phyloP scores from a whole-genome alignment of 495 filamentous ascomycete species.

The Bryoglossum gracile region DNA sequence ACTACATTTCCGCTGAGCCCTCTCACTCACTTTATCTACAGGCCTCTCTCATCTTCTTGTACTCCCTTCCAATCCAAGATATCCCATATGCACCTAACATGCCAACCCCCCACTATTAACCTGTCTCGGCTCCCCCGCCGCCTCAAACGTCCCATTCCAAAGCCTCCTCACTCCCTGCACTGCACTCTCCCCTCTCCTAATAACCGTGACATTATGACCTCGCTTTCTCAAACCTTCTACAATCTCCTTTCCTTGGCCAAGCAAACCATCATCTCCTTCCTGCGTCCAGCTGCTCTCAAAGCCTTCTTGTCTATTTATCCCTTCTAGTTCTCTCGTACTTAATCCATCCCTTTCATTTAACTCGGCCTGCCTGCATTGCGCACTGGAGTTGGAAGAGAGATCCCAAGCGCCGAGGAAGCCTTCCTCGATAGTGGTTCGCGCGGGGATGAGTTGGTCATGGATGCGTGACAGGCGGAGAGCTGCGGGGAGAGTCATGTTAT shows the following conservation, averaged over 20 bases:
- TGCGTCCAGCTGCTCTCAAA: too few relatives aligned
- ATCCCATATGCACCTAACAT: slow-evolving; percentile 36
- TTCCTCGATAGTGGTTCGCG: slow-evolving; percentile 62
- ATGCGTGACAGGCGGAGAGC: slow-evolving; percentile 61
- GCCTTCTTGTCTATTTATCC: too few relatives aligned
- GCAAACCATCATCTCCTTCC: too few relatives aligned
- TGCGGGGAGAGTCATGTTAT: slow-evolving; percentile 46
- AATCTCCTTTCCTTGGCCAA: too few relatives aligned
- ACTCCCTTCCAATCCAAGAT: too few relatives aligned
- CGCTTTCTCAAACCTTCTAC: slow-evolving; percentile 53
- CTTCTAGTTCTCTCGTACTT: too few relatives aligned
- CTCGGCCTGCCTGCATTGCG: too few relatives aligned
- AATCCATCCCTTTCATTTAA: too few relatives aligned
- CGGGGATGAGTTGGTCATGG: slow-evolving; percentile 79
- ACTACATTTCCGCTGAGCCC: too few relatives aligned
- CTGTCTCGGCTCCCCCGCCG: slow-evolving; percentile 62
- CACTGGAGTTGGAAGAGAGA: too few relatives aligned
- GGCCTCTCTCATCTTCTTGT: too few relatives aligned
- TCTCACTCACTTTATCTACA: too few relatives aligned
- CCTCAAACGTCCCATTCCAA: slow-evolving; percentile 69
- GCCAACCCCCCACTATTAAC: slow-evolving; percentile 58
- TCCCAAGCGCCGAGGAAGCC: slow-evolving; percentile 61
- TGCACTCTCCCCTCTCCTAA: slow-evolving; percentile 53
- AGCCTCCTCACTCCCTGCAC: slow-evolving; percentile 65
- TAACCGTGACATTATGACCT: slow-evolving; percentile 71